A percentile compares a stretch with the other conserved stretches of the same genome.
phyloP scores from a whole-genome alignment of 1,284 basidiomycete genomes.

The Rhodotorula sp. region DNA sequence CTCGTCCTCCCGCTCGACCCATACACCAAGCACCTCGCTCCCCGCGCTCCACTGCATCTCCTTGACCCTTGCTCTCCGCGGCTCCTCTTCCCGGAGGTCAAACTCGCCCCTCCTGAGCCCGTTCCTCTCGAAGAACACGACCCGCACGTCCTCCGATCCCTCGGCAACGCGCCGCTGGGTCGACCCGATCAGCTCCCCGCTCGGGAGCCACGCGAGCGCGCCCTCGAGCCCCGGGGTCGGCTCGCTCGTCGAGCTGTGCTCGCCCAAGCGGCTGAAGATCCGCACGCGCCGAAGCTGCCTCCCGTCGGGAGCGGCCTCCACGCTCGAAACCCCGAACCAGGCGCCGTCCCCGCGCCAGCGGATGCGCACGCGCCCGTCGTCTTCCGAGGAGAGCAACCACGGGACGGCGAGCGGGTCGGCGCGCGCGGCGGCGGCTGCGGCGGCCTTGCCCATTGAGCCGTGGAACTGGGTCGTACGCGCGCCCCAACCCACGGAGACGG shows the following conservation, averaged over 20 bases:
- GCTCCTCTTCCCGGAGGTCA: constrained; percentile 63
- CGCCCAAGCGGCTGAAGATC: constrained; percentile 73
- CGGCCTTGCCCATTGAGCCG: constrained; percentile 87
- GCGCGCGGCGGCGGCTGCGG: constrained; percentile 57
- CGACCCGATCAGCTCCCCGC: constrained; percentile 76
- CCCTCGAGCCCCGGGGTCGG: constrained; percentile 79
- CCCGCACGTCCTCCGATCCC: constrained; percentile 65
- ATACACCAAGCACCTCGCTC: constrained; percentile 80
- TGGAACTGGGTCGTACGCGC: constrained; percentile 97
- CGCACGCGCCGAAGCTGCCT: constrained; percentile 61
- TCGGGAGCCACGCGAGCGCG: constrained; percentile 80
- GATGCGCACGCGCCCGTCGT: constrained; percentile 72
- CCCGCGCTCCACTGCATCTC: constrained; percentile 87
- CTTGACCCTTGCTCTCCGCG: constrained; percentile 66
- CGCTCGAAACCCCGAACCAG: constrained; percentile 80
- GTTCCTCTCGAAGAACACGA: constrained; percentile 95
- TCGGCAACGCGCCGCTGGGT: constrained; percentile 59
- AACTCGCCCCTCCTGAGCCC: constrained; percentile 92
- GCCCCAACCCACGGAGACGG: constrained; percentile 97
- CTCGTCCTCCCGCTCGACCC: constrained; percentile 64
- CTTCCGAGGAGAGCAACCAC: constrained; percentile 60
- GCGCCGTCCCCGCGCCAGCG: constrained; percentile 92
- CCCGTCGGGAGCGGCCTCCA: constrained; percentile 53
- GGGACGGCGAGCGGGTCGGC: constrained; percentile 40
- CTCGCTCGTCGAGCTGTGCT: constrained; percentile 80